Evolutionary conservation across 306 rosid genomes (phyloP), one percentile per base, ranked within the genome.

Genomic region (Cucumis cinereus): DNA sequence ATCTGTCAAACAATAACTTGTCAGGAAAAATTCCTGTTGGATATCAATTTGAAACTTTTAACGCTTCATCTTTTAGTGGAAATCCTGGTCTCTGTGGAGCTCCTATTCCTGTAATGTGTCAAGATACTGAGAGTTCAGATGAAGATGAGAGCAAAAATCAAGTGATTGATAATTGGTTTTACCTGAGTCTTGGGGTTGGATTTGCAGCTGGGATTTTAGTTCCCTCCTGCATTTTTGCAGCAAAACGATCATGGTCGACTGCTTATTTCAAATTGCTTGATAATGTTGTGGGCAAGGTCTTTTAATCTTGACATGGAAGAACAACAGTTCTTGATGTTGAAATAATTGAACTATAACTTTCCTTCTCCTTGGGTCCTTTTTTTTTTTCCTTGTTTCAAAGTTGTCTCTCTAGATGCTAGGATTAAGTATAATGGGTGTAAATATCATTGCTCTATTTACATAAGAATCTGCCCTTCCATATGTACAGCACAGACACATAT

Each of bases 141-240:
- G 74, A 56, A 3, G 56, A 53, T 33, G 45, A 5, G 10, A 8
- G 40, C 36, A 82, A 66, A 10, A 70, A 74, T 45, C 57, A n/a
- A n/a, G n/a, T 84, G 12, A 26, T 80, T 57, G 87, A 84, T 45
- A 68, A 75, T 3, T 81, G 84, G 86, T 86, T 88, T 81, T 84
- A 82, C 80, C 43, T 82, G 74, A 81, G 87, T 56, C 79, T 81
- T 81, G 92, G 88, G 54, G 68, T 86, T 82, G 92, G 88, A 38
- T 81, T 82, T 79, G 84, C 85, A 57, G 75, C 78, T 22, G 85
- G 84, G 8, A 14, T 79, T 45, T 50, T 84, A 3, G 81, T 82
- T 74, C 87, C 89, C 57, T 84, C 17, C 64, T 10, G 86, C 64
- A 57, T 86, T 77, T 71, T 88, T 20, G 47, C 73, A 41, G 38